These are phyloP conservation scores for Coffea canephora DNA, from an alignment of 257 asterid genomes.

Conservation along the genomic window DNA sequence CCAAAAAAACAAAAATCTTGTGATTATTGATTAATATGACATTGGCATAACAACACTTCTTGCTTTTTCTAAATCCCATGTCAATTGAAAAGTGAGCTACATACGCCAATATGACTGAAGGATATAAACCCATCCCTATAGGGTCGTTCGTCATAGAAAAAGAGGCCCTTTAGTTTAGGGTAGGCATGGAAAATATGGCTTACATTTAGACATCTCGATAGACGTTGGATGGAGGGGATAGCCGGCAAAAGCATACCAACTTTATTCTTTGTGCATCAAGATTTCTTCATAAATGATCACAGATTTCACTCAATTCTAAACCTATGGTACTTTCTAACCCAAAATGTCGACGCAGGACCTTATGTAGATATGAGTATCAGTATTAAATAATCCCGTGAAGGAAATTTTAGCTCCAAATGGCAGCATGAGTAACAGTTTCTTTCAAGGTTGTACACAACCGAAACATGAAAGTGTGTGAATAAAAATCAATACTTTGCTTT, in stretches of 20 bases:
- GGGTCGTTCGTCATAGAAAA: conserved; percentile 22
- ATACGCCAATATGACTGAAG: not conserved
- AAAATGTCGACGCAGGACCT: conserved; percentile 17
- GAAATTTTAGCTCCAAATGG: conserved; percentile 12
- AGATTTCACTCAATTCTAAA: conserved; percentile 15
- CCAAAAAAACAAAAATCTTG: not conserved
- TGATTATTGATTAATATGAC: not conserved
- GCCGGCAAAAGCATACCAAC: conserved; percentile 20
- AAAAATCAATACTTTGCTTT: not conserved
- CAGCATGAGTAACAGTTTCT: not conserved
- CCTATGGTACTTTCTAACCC: conserved; percentile 18
- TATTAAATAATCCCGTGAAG: conserved; percentile 18
- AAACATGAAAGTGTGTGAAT: conserved; percentile 13
- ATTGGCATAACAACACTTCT: not conserved
- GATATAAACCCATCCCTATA: conserved; percentile 17
- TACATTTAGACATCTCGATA: not conserved
- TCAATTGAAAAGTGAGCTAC: not conserved
- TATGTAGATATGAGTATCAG: conserved; percentile 21
- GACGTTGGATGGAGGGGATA: conserved; percentile 13
- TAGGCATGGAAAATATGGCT: conserved; percentile 12
- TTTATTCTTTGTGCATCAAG: conserved; percentile 14
- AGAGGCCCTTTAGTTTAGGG: conserved; percentile 12
- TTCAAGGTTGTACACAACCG: conserved; percentile 8
- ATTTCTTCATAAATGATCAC: conserved; percentile 27
- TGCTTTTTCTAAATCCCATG: not conserved